Conservation (phyloP, 768 basidiomycete species). For the Leccinum boreale region DNA sequence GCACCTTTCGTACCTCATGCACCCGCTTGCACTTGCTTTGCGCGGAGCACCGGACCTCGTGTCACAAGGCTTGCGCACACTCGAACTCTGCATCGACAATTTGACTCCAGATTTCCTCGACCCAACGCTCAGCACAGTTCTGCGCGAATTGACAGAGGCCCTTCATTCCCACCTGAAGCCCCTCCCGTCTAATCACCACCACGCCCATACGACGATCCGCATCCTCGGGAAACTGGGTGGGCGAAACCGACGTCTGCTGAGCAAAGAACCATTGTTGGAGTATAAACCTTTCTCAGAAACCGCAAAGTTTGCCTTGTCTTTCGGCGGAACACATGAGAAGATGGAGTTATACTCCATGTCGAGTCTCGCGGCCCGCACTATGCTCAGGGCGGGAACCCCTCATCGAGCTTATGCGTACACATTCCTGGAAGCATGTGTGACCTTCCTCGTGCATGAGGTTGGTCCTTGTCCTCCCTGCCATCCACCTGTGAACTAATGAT, state of each 20-base stretch:
- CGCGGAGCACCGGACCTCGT: slow-evolving; percentile 86
- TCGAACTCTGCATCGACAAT: slow-evolving; percentile 99
- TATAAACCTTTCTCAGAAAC: slow-evolving; percentile 70
- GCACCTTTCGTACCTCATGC: slow-evolving; percentile 93
- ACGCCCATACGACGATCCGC: slow-evolving; percentile 91
- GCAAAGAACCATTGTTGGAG: slow-evolving; percentile 72
- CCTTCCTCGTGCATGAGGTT: slow-evolving; percentile 78
- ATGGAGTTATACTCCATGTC: slow-evolving; percentile 68
- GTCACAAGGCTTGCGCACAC: slow-evolving; percentile 90
- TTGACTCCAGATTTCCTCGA: slow-evolving; percentile 97
- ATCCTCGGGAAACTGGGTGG: slow-evolving; percentile 97
- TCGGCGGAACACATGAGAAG: slow-evolving; percentile 60
- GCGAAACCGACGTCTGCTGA: slow-evolving; percentile 81
- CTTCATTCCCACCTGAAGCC: slow-evolving; percentile 90
- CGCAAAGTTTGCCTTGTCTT: slow-evolving; percentile 69
- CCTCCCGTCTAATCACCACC: slow-evolving; percentile 81
- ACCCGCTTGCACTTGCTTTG: slow-evolving; percentile 88
- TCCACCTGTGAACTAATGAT: slow-evolving; percentile 6
- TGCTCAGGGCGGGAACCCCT: slow-evolving; percentile 46
- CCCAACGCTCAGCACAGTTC: slow-evolving; percentile 88
- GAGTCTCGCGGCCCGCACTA: slow-evolving; percentile 57
- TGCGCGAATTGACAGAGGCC: slow-evolving; percentile 92
- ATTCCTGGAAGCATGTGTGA: slow-evolving; percentile 67
- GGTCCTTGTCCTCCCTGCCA: neutral
- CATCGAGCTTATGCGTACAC: slow-evolving; percentile 56